Base-by-base conservation (phyloP, 768 basidiomycete species). In the Suillus plorans region DNA sequence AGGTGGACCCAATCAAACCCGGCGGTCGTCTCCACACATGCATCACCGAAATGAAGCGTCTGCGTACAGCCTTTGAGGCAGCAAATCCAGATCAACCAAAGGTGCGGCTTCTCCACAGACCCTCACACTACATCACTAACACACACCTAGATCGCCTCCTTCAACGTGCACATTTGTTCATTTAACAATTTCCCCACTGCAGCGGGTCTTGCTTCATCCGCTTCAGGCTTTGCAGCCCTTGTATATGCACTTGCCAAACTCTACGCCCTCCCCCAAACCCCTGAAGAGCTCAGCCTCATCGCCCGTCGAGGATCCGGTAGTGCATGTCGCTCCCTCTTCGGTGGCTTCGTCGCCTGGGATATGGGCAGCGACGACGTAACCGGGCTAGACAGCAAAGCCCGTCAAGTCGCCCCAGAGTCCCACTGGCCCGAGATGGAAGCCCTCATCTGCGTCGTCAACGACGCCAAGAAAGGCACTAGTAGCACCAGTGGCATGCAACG, bases 101-200 rank as follows among this genome's bases (percentile, higher is more conserved):
- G 82, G 94, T 93, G 70, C 47, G 80, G 2, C 18, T 50, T 22
- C 41, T 16, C 3, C 31, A 20, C 6, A 50, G 8, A 64, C 60
- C 49, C 20, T 65, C 63, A 56, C 69, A 57, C 9, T n/a, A 13
- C 61, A 64, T 49, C 22, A 22, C 61, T 57, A 50, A 63, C 37
- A 13, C 41, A 25, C 44, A 36, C 28, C 20, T 13, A 92, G 89
- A 77, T 96, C 44, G 91, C 95, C 0, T 69, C 80, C 18, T 92
- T 80, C 76, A 79, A 84, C 20, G 86, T 99, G 5, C 95, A 95
- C 80, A 95, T 99, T 71, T 87, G 88, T 63, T 99, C 97, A 8
- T 89, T 87, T 80, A 99, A 99, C 85, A 99, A 99, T 82, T 99
- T 99, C 84, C 97, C 97, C 37, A 99, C 97, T 16, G 97, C 97